Evolutionary conservation across 441 rosid genomes (phyloP).

Genomic region (Pelargonium citronellum): DNA sequence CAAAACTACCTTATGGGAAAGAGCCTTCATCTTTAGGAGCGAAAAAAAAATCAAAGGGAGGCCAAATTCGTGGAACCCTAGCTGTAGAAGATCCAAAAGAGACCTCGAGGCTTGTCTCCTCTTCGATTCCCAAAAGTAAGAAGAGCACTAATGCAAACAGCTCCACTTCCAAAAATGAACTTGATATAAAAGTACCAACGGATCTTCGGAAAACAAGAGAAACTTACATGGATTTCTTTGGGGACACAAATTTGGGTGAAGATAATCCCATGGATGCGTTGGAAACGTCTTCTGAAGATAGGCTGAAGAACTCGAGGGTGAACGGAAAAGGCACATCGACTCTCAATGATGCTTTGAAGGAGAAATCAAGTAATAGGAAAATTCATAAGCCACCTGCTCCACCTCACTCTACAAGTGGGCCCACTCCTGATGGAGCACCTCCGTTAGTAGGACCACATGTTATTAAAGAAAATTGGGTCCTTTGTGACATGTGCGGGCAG

Average conservation of each 20-base stretch:
- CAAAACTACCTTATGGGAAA: slow-evolving; percentile 36
- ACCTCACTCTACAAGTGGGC: slow-evolving; percentile 30
- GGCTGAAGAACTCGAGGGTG: slow-evolving; percentile 33
- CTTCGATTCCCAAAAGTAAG: slow-evolving; percentile 43
- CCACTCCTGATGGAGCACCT: slow-evolving; percentile 41
- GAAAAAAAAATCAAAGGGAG: slow-evolving; percentile 46
- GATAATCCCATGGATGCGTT: slow-evolving; percentile 36
- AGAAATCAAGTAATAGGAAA: slow-evolving; percentile 36
- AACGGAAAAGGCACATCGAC: slow-evolving; percentile 35
- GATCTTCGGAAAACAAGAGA: slow-evolving; percentile 48
- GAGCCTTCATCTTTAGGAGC: slow-evolving; percentile 42
- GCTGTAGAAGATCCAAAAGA: slow-evolving; percentile 37
- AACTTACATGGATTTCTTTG: slow-evolving; percentile 64
- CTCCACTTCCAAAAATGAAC: slow-evolving; percentile 37
- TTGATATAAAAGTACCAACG: slow-evolving; percentile 40
- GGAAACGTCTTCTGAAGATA: slow-evolving; percentile 31
- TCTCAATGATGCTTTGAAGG: slow-evolving; percentile 32
- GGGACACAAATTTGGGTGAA: slow-evolving; percentile 48
- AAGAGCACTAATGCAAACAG: slow-evolving; percentile 37
- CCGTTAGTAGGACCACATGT: slow-evolving; percentile 43
- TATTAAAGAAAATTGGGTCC: slow-evolving; percentile 80
- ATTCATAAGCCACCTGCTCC: slow-evolving; percentile 24
- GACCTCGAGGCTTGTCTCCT: slow-evolving; percentile 36
- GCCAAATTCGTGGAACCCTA: slow-evolving; percentile 34
- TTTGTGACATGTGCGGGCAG: slow-evolving; percentile 43